Percentiles rank a stretch among this genome's conserved stretches.
Conservation (phyloP, 2,329 filamentous ascomycete genomes). For the Nigrospora osmanthi region DNA sequence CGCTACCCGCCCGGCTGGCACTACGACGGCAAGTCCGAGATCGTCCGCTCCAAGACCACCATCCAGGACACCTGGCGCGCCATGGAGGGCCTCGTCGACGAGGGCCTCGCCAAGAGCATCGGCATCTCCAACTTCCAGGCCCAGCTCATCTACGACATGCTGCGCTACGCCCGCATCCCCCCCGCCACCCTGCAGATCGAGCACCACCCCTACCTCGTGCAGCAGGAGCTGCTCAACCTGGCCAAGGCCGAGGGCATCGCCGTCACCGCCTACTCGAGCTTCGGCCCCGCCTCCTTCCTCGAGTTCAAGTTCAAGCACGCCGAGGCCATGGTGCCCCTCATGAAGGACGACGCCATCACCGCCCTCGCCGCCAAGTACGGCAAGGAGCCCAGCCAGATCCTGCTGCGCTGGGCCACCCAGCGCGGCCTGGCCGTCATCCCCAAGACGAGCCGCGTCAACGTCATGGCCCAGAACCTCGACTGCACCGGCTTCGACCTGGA, state of each 20-base stretch:
- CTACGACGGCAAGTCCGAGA: slow-evolving; percentile 53
- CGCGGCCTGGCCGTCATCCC: slow-evolving; percentile 74
- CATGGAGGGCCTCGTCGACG: slow-evolving; percentile 67
- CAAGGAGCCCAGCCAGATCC: slow-evolving; percentile 71
- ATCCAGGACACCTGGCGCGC: slow-evolving; percentile 78
- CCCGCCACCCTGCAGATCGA: slow-evolving; percentile 80
- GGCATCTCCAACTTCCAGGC: slow-evolving; percentile 80
- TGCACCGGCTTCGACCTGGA: slow-evolving; percentile 59
- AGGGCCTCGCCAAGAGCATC: slow-evolving; percentile 63
- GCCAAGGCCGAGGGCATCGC: slow-evolving; percentile 62
- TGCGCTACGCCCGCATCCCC: slow-evolving; percentile 67
- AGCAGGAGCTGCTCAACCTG: slow-evolving; percentile 62
- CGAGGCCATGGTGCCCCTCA: slow-evolving; percentile 56
- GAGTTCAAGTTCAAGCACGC: slow-evolving; percentile 69
- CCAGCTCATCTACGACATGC: slow-evolving; percentile 68
- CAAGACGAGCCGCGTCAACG: slow-evolving; percentile 52
- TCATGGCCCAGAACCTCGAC: slow-evolving; percentile 60
- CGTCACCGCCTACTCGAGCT: slow-evolving; percentile 78
- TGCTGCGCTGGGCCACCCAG: slow-evolving; percentile 84
- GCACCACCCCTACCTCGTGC: slow-evolving; percentile 83
- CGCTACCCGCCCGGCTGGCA: slow-evolving; percentile 77
- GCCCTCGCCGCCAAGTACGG: slow-evolving; percentile 59
- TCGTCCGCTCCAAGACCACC: slow-evolving; percentile 58
- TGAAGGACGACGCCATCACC: slow-evolving; percentile 61
- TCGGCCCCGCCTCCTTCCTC: slow-evolving; percentile 71